A percentile compares a stretch with the other conserved stretches of the same genome.
Evolutionary conservation across 495 filamentous ascomycete genomes (phyloP).

Genomic region (Cercophora newfieldiana): DNA sequence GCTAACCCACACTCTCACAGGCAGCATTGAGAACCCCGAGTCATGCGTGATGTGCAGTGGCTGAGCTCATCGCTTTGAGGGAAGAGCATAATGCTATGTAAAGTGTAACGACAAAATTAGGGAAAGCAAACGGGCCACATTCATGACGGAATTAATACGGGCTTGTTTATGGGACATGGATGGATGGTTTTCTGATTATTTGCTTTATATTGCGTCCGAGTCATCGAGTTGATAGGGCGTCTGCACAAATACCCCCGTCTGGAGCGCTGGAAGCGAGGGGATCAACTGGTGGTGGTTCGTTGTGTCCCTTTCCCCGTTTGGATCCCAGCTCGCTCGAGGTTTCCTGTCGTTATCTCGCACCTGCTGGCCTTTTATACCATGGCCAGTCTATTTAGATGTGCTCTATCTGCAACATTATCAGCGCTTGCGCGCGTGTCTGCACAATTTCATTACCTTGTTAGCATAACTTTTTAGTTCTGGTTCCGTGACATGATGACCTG

Average conservation of each 20-base stretch:
- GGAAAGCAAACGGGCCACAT: not conserved
- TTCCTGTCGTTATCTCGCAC: not conserved
- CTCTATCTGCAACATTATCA: not conserved
- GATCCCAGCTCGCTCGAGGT: not conserved
- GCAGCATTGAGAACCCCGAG: constrained; percentile 90
- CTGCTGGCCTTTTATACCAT: not conserved
- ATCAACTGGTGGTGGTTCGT: not conserved
- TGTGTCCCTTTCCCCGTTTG: not conserved
- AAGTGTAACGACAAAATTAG: constrained; percentile 5
- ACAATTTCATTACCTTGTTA: not conserved
- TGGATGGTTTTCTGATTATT: not conserved
- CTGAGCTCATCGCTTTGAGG: constrained; percentile 34
- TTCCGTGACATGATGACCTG: no score
- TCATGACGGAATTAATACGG: constrained; percentile 13
- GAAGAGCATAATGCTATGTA: constrained; percentile 1
- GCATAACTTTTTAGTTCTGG: not conserved
- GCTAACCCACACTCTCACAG: constrained; percentile 38
- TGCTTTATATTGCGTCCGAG: not conserved
- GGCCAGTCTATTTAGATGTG: not conserved
- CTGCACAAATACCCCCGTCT: not conserved
- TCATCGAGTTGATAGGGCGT: not conserved
- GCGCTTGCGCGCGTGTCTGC: not conserved
- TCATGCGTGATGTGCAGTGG: constrained; percentile 90
- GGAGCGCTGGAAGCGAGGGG: not conserved
- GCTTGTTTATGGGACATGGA: not conserved